Evolutionary conservation across 495 filamentous ascomycete genomes (phyloP), one percentile per base, ranked within the genome.

Genomic region (Lasiosphaeria ovina): DNA sequence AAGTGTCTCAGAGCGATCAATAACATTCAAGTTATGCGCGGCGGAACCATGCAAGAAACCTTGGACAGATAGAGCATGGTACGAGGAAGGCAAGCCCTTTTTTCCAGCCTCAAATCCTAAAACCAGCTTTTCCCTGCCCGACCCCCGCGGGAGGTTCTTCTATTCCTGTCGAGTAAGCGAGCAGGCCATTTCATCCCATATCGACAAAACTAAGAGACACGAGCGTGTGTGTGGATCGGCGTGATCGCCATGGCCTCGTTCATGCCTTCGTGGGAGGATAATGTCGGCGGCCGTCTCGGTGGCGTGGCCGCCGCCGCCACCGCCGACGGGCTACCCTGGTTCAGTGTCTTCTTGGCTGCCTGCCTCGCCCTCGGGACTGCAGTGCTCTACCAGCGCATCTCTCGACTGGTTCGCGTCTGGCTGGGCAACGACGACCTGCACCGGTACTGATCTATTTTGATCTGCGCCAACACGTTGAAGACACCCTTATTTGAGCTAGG

Each of bases 341-440:
- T 51, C 5, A 16, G 24, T 12, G 47, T 57, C 53, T 53, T 57
- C 51, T 42, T 62, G 59, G 35, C 44, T 6, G 16, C 44, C 1
- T 50, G 44, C 59, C 59, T 52, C 57, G 47, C 54, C 32, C 52
- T 63, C 33, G 44, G 9, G 6, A n/a, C 42, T 17, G 49, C 24
- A 9, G 33, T 51, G 17, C 48, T 62, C 32, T 53, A 31, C 47
- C 53, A 53, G 47, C 59, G 54, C 35, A 57, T 62, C 59, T 45
- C 45, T 24, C 34, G 59, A 38, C 59, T 62, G 5, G 54, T 34
- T 45, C 35, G 54, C 14, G 53, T 62, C n/a, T 62, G 59, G 59
- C 14, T 62, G 35, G 54, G 59, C 54, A 54, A 53, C 8, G 54
- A 57, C 4, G 16, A 47, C 16, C 44, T 47, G 12, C 44, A 4